These are phyloP conservation scores for Marasmius fiardii DNA, from an alignment of 1,284 basidiomycete genomes.

Conservation along the genomic window DNA sequence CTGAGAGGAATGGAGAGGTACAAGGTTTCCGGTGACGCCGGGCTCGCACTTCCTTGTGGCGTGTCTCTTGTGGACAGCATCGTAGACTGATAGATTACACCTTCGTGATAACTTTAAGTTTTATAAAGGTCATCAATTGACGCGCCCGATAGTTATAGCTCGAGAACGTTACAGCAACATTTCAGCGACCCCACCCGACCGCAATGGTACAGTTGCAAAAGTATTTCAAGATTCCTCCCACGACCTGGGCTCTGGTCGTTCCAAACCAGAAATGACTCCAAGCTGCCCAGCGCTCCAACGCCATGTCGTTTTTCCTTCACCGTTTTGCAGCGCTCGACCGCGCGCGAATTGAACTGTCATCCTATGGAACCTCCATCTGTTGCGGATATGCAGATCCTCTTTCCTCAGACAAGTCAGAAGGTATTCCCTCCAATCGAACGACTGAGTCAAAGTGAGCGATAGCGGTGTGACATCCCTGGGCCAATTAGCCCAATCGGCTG, in stretches of 20 bases:
- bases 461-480: not conserved
- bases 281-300: not conserved
- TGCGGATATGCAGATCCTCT: constrained; percentile 11
- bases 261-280: not conserved
- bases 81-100: too few relatives aligned
- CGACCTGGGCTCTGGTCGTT: not conserved
- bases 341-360: constrained; percentile 14
- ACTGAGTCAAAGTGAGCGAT: constrained; percentile 5
- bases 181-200: too few relatives aligned
- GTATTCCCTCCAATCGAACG: constrained; percentile 13
- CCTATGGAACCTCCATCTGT: constrained; percentile 13
- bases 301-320: not conserved
- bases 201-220: too few relatives aligned
- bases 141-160: too few relatives aligned
- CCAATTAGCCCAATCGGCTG: constrained; percentile 13
- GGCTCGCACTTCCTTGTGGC: too few relatives aligned
- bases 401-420: constrained; percentile 13
- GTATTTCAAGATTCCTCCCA: not conserved
- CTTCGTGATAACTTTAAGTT: too few relatives aligned
- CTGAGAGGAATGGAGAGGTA: too few relatives aligned
- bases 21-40: too few relatives aligned
- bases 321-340: not conserved
- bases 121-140: too few relatives aligned
- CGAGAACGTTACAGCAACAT: too few relatives aligned
- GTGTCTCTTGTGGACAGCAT: too few relatives aligned